Evolutionary conservation across 2,329 filamentous ascomycete species (phyloP).

Genomic region (Leptoxyphium fumago): DNA sequence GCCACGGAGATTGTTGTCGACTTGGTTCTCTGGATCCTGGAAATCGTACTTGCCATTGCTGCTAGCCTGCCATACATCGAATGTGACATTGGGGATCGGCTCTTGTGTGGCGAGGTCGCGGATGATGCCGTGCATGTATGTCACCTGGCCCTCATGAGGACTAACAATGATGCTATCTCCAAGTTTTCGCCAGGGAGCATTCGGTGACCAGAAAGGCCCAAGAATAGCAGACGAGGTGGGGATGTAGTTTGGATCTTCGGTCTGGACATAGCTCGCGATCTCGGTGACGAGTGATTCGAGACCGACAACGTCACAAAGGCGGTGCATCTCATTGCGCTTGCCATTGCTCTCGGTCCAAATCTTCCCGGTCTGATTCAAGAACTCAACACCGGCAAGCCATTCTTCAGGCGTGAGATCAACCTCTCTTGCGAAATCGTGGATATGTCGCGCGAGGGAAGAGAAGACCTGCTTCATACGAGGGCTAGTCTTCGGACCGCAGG

Average conservation of each 20-base stretch:
- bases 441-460: slow-evolving; percentile 49
- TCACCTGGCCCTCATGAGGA: slow-evolving; percentile 42
- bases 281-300: slow-evolving; percentile 57
- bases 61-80: slow-evolving; percentile 67
- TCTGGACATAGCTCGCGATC: slow-evolving; percentile 46
- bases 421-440: slow-evolving; percentile 67
- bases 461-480: slow-evolving; percentile 52
- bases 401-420: slow-evolving; percentile 63
- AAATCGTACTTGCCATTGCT: slow-evolving; percentile 57
- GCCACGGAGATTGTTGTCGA: slow-evolving; percentile 59
- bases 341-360: slow-evolving; percentile 40
- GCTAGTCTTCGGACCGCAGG: slow-evolving; percentile 55
- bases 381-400: slow-evolving; percentile 62
- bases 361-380: slow-evolving; percentile 60
- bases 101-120: slow-evolving; percentile 48
- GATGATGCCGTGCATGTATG: slow-evolving; percentile 56
- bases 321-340: slow-evolving; percentile 59
- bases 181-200: slow-evolving; percentile 56
- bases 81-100: slow-evolving; percentile 51
- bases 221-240: slow-evolving; percentile 66
- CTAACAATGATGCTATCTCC: slow-evolving; percentile 51
- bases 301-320: slow-evolving; percentile 58
- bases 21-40: slow-evolving; percentile 58
- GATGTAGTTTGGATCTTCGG: slow-evolving; percentile 44
- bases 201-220: slow-evolving; percentile 63